Percentiles rank a stretch among this genome's conserved stretches.
Conservation (phyloP, 2,329 filamentous ascomycete species). For the Arthrobotrys conoides region DNA sequence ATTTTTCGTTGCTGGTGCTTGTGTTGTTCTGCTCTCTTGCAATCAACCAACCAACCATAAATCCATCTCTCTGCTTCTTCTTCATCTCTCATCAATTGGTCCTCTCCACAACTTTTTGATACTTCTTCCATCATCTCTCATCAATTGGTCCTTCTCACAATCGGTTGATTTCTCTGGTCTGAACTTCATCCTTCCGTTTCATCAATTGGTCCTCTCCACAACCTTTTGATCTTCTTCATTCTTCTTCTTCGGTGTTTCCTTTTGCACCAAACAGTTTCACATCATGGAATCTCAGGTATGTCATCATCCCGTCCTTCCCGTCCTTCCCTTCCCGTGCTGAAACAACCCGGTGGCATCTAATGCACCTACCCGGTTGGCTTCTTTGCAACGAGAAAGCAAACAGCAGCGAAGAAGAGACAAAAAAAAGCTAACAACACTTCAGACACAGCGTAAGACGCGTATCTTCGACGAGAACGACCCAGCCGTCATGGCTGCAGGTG, state of each 20-base stretch:
- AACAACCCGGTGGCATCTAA: not conserved
- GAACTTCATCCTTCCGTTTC: slow-evolving; percentile 31
- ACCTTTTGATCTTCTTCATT: slow-evolving; percentile 42
- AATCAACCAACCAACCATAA: not conserved
- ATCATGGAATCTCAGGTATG: slow-evolving; percentile 53
- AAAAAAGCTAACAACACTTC: not conserved
- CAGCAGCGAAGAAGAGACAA: not conserved
- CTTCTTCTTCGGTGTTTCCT: slow-evolving; percentile 55
- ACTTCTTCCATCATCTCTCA: slow-evolving; percentile 5
- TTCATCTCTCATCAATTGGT: not conserved
- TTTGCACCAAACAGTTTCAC: slow-evolving; percentile 16
- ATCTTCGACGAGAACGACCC: slow-evolving; percentile 56
- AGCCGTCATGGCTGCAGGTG: slow-evolving; percentile 26
- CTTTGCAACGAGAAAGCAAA: not conserved
- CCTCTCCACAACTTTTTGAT: not conserved
- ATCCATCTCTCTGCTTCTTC: not conserved
- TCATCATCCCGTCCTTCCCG: not conserved
- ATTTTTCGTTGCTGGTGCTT: not conserved
- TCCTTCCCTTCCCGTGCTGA: not conserved
- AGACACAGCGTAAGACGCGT: slow-evolving; percentile 41
- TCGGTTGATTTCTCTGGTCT: slow-evolving; percentile 54
- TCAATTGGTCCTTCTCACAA: slow-evolving; percentile 25
- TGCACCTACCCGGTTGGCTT: not conserved
- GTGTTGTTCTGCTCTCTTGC: not conserved
- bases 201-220: slow-evolving; percentile 7